These are phyloP conservation scores for Pterocarpus santalinus DNA, from an alignment of 306 rosid genomes.

Conservation along the genomic window DNA sequence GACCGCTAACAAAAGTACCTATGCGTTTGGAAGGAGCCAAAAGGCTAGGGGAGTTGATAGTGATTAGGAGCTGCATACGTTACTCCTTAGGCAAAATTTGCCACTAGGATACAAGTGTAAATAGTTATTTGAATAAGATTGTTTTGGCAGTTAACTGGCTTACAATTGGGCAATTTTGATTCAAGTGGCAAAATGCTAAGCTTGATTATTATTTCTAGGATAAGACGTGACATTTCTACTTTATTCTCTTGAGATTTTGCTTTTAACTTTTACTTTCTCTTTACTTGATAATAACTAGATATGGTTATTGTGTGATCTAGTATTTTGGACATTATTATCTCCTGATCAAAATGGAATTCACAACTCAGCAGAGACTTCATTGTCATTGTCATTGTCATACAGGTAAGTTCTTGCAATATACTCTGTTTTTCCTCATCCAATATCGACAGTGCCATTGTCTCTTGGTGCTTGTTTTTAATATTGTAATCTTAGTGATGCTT, in stretches of 20 bases:
- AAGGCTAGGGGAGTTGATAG: no score
- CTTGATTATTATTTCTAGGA: background rate
- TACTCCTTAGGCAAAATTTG: no score
- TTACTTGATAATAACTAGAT: conserved; percentile 34
- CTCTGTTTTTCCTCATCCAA: conserved; percentile 1
- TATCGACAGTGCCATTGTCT: background rate
- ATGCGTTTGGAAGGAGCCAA: no score
- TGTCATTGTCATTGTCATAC: conserved; percentile 81
- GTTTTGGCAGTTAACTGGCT: no score
- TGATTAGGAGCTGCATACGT: no score
- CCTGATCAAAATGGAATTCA: conserved; percentile 72
- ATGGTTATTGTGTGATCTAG: conserved; percentile 54
- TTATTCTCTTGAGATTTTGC: background rate
- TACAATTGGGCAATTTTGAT: no score
- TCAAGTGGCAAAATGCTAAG: no score
- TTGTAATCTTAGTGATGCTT: conserved; percentile 29
- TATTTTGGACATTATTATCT: conserved; percentile 73
- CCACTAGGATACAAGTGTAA: no score
- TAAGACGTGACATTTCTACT: background rate
- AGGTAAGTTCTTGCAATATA: conserved; percentile 54
- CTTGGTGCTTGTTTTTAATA: background rate
- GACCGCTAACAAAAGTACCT: no score
- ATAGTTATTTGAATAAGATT: no score
- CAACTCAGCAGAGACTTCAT: conserved; percentile 75
- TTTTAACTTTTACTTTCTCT: conserved; percentile 4